Evolutionary conservation across 2,329 filamentous ascomycete species (phyloP).

Genomic region (Passalora sequoiae): DNA sequence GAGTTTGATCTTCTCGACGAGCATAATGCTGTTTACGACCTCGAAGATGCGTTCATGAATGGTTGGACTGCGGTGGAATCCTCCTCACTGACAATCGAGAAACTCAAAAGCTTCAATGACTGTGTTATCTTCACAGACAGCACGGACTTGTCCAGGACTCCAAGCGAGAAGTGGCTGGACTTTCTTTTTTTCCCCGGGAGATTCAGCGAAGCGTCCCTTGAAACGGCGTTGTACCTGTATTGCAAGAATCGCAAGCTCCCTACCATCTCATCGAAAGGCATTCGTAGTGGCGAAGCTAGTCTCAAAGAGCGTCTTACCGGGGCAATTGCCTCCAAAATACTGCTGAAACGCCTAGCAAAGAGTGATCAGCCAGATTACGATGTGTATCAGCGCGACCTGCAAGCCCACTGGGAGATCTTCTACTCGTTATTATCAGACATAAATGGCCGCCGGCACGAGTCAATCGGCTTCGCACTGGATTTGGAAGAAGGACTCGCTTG

Average conservation of each 20-base stretch:
- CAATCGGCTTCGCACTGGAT: conserved; percentile 73
- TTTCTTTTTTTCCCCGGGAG: conserved; percentile 78
- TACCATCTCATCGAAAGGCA: conserved; percentile 35
- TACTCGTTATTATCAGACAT: conserved; percentile 80
- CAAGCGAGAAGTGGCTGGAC: conserved; percentile 73
- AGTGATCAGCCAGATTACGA: conserved; percentile 68
- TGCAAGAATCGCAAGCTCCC: conserved; percentile 55
- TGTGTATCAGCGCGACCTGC: conserved; percentile 66
- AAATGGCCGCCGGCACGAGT: conserved; percentile 78
- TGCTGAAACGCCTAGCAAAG: conserved; percentile 53
- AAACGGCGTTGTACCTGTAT: conserved; percentile 78
- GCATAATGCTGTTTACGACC: conserved; percentile 45
- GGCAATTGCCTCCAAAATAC: conserved; percentile 64
- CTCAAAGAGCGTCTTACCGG: conserved; percentile 72
- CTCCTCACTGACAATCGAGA: conserved; percentile 39
- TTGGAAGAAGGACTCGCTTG: conserved; percentile 66
- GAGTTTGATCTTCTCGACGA: conserved; percentile 65
- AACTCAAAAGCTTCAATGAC: conserved; percentile 35
- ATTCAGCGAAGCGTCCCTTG: conserved; percentile 73
- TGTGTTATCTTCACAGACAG: conserved; percentile 32
- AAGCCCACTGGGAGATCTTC: conserved; percentile 84
- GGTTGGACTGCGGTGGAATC: conserved; percentile 45
- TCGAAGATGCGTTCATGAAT: conserved; percentile 62
- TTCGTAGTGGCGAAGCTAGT: conserved; percentile 48
- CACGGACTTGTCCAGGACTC: conserved; percentile 24